A percentile compares a stretch with the other conserved stretches of the same genome.
phyloP scores from a whole-genome alignment of 2,329 filamentous ascomycete genomes.

The Coccinonectria pachysandricola region DNA sequence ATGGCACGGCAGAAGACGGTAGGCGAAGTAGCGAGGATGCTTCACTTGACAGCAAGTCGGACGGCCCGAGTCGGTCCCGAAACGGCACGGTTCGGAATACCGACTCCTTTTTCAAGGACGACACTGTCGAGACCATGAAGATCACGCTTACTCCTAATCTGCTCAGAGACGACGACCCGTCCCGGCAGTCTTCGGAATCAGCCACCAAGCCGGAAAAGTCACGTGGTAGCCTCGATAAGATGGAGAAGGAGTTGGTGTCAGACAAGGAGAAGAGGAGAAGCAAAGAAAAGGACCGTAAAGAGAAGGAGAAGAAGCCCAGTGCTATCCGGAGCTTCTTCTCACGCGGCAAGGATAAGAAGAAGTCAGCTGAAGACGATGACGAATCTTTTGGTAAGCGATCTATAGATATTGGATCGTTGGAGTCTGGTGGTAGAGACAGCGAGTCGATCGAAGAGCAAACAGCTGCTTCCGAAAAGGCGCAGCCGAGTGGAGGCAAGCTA shows the following conservation, averaged over 20 bases:
- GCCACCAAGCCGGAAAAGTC: constrained; percentile 39
- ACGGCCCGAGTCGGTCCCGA: constrained; percentile 53
- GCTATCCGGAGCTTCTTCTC: constrained; percentile 52
- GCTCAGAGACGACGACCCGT: constrained; percentile 64
- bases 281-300: constrained; percentile 62
- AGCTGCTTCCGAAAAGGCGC: constrained; percentile 38
- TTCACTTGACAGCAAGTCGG: constrained; percentile 44
- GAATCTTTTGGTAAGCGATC: constrained; percentile 53
- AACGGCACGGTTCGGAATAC: constrained; percentile 85
- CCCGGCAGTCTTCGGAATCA: constrained; percentile 41
- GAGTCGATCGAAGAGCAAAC: constrained; percentile 34
- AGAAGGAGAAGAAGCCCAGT: constrained; percentile 56
- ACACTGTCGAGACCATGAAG: constrained; percentile 90
- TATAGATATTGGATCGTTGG: constrained; percentile 38
- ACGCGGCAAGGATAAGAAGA: constrained; percentile 52
- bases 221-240: constrained; percentile 64
- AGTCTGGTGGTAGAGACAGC: constrained; percentile 28
- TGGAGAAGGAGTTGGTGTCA: constrained; percentile 41
- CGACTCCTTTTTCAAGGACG: constrained; percentile 96
- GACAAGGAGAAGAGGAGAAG: constrained; percentile 67
- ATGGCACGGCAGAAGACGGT: constrained; percentile 24
- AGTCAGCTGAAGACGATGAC: constrained; percentile 45
- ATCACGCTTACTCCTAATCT: constrained; percentile 93
- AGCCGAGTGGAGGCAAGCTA: constrained; percentile 55
- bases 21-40: constrained; percentile 54